phyloP scores from a whole-genome alignment of 192 early-diverging fungal genomes.

The Podila epicladia region DNA sequence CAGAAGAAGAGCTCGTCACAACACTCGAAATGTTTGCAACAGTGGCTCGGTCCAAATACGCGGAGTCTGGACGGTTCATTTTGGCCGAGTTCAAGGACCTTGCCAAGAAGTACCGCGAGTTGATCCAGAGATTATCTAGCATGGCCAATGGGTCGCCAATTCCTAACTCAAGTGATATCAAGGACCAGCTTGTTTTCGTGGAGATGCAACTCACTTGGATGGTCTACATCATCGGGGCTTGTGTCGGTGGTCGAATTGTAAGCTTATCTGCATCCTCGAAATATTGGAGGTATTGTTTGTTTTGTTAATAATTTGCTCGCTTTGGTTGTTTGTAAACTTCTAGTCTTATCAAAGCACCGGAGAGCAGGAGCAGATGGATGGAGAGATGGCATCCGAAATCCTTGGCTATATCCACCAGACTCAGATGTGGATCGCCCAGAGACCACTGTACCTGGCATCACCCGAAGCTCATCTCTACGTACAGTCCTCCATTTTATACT shows the following conservation, averaged over 20 bases:
- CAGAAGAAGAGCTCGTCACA: constrained; percentile 74
- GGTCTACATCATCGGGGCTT: constrained; percentile 77
- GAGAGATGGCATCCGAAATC: constrained; percentile 73
- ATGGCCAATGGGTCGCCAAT: constrained; percentile 16
- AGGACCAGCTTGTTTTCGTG: constrained; percentile 55
- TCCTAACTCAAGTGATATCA: constrained; percentile 44
- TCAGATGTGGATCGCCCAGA: constrained; percentile 56
- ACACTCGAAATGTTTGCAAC: constrained; percentile 75
- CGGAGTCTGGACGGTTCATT: constrained; percentile 54
- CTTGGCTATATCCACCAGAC: constrained; percentile 77
- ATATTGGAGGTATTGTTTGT: not conserved
- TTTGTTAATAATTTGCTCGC: constrained; percentile 9
- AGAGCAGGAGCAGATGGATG: constrained; percentile 84
- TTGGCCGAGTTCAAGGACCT: constrained; percentile 33
- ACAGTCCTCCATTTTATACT: constrained; percentile 82
- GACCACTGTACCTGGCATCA: constrained; percentile 60
- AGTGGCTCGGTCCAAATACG: constrained; percentile 76
- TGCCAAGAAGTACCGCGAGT: constrained; percentile 23
- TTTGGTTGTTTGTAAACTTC: constrained; percentile 3
- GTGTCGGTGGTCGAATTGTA: constrained; percentile 75
- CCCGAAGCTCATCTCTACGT: constrained; percentile 69
- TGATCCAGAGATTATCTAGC: constrained; percentile 27
- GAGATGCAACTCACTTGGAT: constrained; percentile 83
- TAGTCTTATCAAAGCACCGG: constrained; percentile 77
- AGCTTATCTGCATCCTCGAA: constrained; percentile 2